phyloP scores from a whole-genome alignment of 352 stramenopile species.

The Globisporangium nagaii region DNA sequence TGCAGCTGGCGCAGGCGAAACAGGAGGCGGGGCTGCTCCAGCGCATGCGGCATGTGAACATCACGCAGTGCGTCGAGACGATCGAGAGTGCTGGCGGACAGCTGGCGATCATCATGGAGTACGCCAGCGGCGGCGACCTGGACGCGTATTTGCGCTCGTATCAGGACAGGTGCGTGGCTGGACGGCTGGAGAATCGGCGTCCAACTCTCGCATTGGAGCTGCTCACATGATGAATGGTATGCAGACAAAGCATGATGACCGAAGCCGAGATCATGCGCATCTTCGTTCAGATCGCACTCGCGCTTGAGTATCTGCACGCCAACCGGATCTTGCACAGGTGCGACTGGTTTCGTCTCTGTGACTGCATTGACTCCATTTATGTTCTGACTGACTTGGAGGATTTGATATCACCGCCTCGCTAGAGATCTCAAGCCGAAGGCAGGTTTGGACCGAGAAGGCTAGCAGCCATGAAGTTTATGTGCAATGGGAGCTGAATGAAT shows the following conservation, averaged over 20 bases:
- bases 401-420: neutral
- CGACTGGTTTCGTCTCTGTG: neutral
- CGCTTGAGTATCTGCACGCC: conserved; percentile 55
- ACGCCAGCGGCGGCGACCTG: conserved; percentile 55
- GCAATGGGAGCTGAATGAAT: neutral
- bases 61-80: conserved; percentile 53
- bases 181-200: neutral
- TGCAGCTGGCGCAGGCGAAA: conserved; percentile 1
- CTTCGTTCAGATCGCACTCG: conserved; percentile 58
- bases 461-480: no score
- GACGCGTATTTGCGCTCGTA: conserved; percentile 28
- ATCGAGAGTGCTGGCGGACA: conserved; percentile 17
- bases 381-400: neutral
- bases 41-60: conserved; percentile 50
- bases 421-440: conserved; percentile 62
- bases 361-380: neutral
- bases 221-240: conserved; percentile 1
- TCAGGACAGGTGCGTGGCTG: neutral
- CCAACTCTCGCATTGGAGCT: neutral
- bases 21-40: conserved; percentile 52
- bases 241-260: conserved; percentile 12
- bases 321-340: conserved; percentile 62
- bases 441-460: no score
- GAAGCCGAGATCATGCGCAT: conserved; percentile 60
- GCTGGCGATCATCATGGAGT: conserved; percentile 73